Evolutionary conservation across 163 green algal species (phyloP), one percentile per base, ranked within the genome.

Genomic region (Smithsoniella earleae): DNA sequence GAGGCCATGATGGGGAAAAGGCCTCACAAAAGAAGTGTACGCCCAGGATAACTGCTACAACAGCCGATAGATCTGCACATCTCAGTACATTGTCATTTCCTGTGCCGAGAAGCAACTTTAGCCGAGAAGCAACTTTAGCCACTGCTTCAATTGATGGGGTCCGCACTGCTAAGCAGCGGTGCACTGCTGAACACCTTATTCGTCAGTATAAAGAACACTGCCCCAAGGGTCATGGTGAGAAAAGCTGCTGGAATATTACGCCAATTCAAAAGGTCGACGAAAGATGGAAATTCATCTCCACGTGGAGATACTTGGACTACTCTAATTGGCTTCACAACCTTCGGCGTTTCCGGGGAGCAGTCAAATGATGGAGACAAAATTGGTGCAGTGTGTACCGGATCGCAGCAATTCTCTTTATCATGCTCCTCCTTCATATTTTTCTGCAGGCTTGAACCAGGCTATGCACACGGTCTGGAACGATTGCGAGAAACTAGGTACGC

Each of bases 21-120:
- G 58, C 58, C 43, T 34, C 58, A 38, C 58, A 33, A 33, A 69
- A 69, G 58, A 69, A 69, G 20, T 69, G 40, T 16, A 69, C 31
- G 20, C 27, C 58, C 58, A 69, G 58, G 16, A 69, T 69, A 16
- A 33, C 20, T 40, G 58, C 58, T 4, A 69, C 18, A 33, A 69
- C n/a, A 22, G 58, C 43, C 25, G 58, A 69, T 10, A 69, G n/a
- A 3, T 31, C 58, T 69, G 25, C 25, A 69, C n/a, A 43, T 34
- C 3, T 25, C 27, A 10, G 13, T 22, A 13, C 10, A 49, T 13
- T 49, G 10, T 49, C 40, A 49, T 49, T 49, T 49, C 13, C 10
- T 49, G 40, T 22, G 40, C 10, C 40, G 13, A 22, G 40, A 49
- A 13, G n/a, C n/a, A n/a, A n/a, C n/a, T n/a, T n/a, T n/a, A n/a